Percentiles rank a stretch among this genome's conserved stretches.
phyloP scores from a whole-genome alignment of 768 basidiomycete species.

The Tubosaeta sp. region DNA sequence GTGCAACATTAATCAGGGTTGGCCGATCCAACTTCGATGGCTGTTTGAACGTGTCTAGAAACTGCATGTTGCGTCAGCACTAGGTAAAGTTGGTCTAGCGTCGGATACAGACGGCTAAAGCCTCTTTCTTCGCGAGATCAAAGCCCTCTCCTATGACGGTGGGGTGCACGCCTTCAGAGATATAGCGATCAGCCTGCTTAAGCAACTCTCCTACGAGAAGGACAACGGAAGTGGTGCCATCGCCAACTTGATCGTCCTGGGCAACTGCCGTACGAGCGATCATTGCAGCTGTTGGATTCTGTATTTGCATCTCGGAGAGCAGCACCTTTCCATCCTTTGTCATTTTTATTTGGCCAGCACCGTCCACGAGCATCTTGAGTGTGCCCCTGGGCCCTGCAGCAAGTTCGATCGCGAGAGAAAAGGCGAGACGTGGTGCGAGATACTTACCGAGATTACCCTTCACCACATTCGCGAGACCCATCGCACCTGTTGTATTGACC shows the following conservation, averaged over 20 bases:
- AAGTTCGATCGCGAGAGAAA: constrained; percentile 23
- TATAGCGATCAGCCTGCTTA: constrained; percentile 97
- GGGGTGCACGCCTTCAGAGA: constrained; percentile 96
- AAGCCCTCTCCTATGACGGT: constrained; percentile 94
- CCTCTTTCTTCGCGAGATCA: constrained; percentile 97
- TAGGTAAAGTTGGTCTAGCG: constrained; percentile 7
- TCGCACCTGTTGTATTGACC: constrained; percentile 92
- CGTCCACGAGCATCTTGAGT: constrained; percentile 99
- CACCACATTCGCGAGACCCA: constrained; percentile 96
- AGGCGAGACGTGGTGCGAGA: constrained; percentile 15
- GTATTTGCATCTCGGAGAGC: constrained; percentile 99
- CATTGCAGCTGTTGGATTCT: constrained; percentile 99
- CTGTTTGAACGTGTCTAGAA: constrained; percentile 88
- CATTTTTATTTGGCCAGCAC: constrained; percentile 98
- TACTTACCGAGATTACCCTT: constrained; percentile 89
- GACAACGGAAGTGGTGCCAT: constrained; percentile 97
- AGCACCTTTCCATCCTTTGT: constrained; percentile 99
- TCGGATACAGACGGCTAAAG: constrained; percentile 62
- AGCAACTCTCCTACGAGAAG: constrained; percentile 92
- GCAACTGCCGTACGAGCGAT: constrained; percentile 98
- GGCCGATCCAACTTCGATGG: constrained; percentile 76
- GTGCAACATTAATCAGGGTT: constrained; percentile 87
- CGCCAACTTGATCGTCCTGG: constrained; percentile 98
- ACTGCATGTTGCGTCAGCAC: constrained; percentile 47
- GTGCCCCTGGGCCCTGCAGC: constrained; percentile 87